Evolutionary conservation across 345 rosid species (phyloP), one percentile per base, ranked within the genome.

Genomic region (Triadica sebifera): DNA sequence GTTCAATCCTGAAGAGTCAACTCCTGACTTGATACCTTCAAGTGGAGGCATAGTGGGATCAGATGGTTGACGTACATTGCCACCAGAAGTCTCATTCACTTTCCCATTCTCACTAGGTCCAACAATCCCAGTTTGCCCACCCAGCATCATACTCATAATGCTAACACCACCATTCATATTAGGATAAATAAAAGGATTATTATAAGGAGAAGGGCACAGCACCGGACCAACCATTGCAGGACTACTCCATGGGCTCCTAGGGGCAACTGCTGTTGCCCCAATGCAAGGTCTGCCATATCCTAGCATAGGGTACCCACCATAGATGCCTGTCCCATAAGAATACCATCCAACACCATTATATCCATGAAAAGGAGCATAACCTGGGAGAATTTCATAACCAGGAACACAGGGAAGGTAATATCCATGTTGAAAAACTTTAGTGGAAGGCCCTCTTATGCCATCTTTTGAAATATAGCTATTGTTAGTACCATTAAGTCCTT

Each of bases 241-340:
- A 37, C 81, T 71, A 79, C 72, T 85, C 83, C 85, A 84, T 15
- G 81, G 76, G 55, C 22, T 19, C 71, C 81, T 78, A 58, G 81
- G 85, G 46, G 63, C 67, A 73, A 79, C 66, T 24, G 89, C 72
- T 55, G 78, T 2, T 53, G 75, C 69, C 15, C 76, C 85, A 17
- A 62, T 77, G 73, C 77, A 70, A 53, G 76, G 52, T 72, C 84
- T 79, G 25, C 71, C 79, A 71, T 77, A 81, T 12, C 79, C 78
- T 24, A 81, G 25, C 47, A 77, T 63, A 0, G 86, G 89, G 75
- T 81, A 88, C 51, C 83, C 83, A 59, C 72, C 83, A 50, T 81
- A 74, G 8, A 80, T 53, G 52, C 82, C 82, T 34, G 71, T 60
- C 47, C 82, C 87, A 77, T 76, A 86, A 3, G 58, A 53, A 81